These are phyloP conservation scores for Biscutella auriculata DNA, from an alignment of 441 rosid species.

Conservation along the genomic window DNA sequence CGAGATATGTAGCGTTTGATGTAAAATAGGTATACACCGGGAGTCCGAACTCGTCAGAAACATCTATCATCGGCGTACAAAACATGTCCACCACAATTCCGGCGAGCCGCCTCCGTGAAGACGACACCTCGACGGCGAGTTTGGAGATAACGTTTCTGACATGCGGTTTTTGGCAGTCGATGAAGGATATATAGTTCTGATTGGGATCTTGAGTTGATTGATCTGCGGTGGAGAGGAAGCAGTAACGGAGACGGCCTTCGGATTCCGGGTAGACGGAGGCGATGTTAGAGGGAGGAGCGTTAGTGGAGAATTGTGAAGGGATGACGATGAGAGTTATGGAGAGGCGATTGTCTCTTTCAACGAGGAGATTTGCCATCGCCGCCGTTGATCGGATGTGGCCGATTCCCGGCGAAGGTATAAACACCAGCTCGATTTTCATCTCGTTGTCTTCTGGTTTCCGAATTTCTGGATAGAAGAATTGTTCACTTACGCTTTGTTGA, in stretches of 20 bases:
- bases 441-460: not conserved
- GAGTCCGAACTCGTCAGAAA: conserved; percentile 31
- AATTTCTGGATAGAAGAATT: too few species aligned
- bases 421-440: conserved; percentile 34
- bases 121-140: not conserved
- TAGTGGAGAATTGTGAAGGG: conserved; percentile 3
- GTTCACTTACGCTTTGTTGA: too few species aligned
- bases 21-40: conserved; percentile 34
- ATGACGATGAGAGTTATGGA: conserved; percentile 36
- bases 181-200: conserved; percentile 2
- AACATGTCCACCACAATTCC: conserved; percentile 44
- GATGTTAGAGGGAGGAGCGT: not conserved
- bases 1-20: conserved; percentile 28
- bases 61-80: conserved; percentile 40
- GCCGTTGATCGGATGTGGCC: conserved; percentile 39
- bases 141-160: conserved; percentile 8
- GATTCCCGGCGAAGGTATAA: conserved; percentile 31
- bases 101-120: conserved; percentile 9
- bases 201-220: not conserved
- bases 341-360: conserved; percentile 28
- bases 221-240: conserved; percentile 2
- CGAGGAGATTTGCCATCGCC: conserved; percentile 35
- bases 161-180: conserved; percentile 6
- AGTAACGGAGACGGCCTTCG: conserved; percentile 6
- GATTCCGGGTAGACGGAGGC: not conserved